Evolutionary conservation across 1,284 basidiomycete genomes (phyloP), one percentile per base, ranked within the genome.

Genomic region (Papiliotrema terrestris): DNA sequence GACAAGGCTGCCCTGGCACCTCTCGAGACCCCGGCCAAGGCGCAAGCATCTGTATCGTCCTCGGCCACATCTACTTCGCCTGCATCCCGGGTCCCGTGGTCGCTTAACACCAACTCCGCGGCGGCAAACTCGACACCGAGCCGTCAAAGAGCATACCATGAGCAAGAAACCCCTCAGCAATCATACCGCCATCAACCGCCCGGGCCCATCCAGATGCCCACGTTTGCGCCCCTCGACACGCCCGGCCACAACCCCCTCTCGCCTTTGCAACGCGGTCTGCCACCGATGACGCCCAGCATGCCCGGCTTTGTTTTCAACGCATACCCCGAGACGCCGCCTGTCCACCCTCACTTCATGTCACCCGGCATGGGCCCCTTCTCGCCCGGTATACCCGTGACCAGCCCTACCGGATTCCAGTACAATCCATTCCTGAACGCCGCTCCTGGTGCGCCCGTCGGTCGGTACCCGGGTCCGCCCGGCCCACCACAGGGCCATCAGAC

Each of bases 251-350:
- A 71, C 53, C 67, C 71, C 1, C 55, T 74, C 5, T 71, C 66
- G 11, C 75, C 75, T 0, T 49, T 74, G n/a, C 71, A 72, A 32
- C 56, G 75, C 15, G 68, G 66, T 19, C 60, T 78, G 26, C 74
- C 77, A 11, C 72, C 76, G 5, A 76, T 78, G 75, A 78, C 77
- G 3, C 77, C 77, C 8, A 72, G 69, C 3, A 78, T 78, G 77
- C 77, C 77, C 3, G 72, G 75, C 13, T 78, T 76, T 54, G 72
- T 75, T 5, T 77, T 78, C 62, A 71, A 75, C 48, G 70, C 71
- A 8, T 73, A 71, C 45, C 75, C 76, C 2, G 69, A 73, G 26
- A 78, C 77, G 1, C 77, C 77, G 6, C 72, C 73, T 13, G 47
- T 73, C 11, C 69, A 69, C 47, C 66, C 68, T 1, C 68, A 68